A percentile compares a stretch with the other conserved stretches of the same genome.
These are phyloP conservation scores for Talaromyces sp. DNA, from an alignment of 2,329 filamentous ascomycete genomes.

Conservation along the genomic window DNA sequence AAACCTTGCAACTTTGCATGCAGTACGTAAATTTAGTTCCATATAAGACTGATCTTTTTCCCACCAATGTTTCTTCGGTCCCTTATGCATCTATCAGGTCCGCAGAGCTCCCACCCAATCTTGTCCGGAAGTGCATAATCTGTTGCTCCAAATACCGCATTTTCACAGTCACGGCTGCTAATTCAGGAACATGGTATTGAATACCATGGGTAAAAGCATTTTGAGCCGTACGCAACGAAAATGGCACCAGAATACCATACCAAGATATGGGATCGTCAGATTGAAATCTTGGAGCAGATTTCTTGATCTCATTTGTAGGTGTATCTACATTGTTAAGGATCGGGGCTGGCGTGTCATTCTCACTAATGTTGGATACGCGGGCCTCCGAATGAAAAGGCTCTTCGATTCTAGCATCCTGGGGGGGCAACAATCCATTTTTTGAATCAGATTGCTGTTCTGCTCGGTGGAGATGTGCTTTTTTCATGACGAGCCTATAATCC, in stretches of 20 bases:
- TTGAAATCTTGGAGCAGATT: slow-evolving; percentile 15
- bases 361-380: background rate
- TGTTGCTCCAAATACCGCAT: slow-evolving; percentile 47
- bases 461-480: background rate
- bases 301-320: background rate
- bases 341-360: background rate
- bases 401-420: background rate
- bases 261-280: slow-evolving; percentile 49
- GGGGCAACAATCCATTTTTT: background rate
- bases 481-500: slow-evolving; percentile 10
- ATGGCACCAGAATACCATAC: slow-evolving; percentile 54
- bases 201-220: slow-evolving; percentile 45
- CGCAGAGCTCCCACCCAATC: slow-evolving; percentile 16
- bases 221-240: slow-evolving; percentile 48
- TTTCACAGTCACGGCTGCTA: slow-evolving; percentile 42
- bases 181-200: slow-evolving; percentile 37
- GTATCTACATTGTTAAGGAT: background rate
- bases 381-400: background rate
- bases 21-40: too few relatives aligned
- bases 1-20: too few relatives aligned
- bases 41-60: too few relatives aligned
- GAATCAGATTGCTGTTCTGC: slow-evolving; percentile 1
- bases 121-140: slow-evolving; percentile 34
- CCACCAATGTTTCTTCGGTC: too few relatives aligned
- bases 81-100: too few relatives aligned